Evolutionary conservation across 78 protist genomes (phyloP).

Genomic region (Dictyostelium discoideum): DNA sequence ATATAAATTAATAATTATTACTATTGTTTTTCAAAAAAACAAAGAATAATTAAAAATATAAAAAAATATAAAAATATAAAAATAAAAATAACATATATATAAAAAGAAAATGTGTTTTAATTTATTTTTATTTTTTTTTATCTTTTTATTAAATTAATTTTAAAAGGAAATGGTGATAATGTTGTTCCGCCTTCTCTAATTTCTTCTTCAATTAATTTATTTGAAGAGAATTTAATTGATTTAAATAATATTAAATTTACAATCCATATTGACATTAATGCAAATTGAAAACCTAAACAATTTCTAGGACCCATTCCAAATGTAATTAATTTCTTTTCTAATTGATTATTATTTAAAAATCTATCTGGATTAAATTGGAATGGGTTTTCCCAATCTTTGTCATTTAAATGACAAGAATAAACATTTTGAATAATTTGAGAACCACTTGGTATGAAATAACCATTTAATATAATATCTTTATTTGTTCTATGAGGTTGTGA

Average conservation of each 20-base stretch:
- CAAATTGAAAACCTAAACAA: constrained; percentile 14
- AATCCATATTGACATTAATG: neutral
- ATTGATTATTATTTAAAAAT: neutral
- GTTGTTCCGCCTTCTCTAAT: neutral
- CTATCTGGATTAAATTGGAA: constrained; percentile 5
- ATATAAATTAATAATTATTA: too few species aligned
- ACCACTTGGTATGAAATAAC: constrained; percentile 3
- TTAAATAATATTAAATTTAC: neutral
- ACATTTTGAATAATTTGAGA: neutral
- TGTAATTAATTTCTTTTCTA: neutral
- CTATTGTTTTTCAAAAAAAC: too few species aligned
- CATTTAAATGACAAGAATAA: constrained; percentile 5
- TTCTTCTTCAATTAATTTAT: neutral
- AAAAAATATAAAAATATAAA: too few species aligned
- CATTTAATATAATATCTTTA: neutral
- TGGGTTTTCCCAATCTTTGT: constrained; percentile 16
- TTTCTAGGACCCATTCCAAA: constrained; percentile 29
- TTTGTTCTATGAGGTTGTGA: neutral
- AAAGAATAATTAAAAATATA: too few species aligned
- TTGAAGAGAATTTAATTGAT: constrained; percentile 12
- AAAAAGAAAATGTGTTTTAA: too few species aligned
- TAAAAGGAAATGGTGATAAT: neutral
- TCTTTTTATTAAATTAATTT: neutral
- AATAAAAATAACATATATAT: too few species aligned
- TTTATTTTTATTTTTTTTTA: neutral